Conservation (phyloP, 768 basidiomycete species). For the Lactarius vividus region DNA sequence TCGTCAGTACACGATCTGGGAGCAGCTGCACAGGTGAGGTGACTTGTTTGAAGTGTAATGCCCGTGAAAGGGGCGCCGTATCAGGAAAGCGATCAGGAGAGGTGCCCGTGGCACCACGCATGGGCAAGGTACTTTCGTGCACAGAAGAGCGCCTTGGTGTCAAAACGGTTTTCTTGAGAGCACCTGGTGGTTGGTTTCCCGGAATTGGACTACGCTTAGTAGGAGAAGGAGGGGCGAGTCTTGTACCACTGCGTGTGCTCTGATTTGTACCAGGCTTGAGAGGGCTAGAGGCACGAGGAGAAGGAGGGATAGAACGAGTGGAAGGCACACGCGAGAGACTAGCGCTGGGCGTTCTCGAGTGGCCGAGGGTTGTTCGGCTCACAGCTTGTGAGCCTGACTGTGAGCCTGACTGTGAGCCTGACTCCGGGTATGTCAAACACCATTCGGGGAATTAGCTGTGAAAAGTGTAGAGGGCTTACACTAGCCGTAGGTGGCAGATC, state of each 20-base stretch:
- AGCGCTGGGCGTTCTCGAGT: conserved; percentile 21
- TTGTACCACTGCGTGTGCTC: conserved; percentile 14
- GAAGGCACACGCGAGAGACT: conserved; percentile 21
- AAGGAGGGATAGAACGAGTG: conserved; percentile 23
- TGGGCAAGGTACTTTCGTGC: conserved; percentile 33
- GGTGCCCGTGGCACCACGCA: conserved; percentile 34
- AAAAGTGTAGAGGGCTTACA: conserved; percentile 6
- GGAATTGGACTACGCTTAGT: conserved; percentile 46
- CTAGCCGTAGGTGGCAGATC: not conserved
- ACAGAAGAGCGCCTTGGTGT: conserved; percentile 44
- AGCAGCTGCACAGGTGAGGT: conserved; percentile 34
- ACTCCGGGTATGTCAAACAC: conserved; percentile 12
- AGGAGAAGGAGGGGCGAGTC: conserved; percentile 46
- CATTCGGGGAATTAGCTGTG: not conserved
- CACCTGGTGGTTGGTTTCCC: conserved; percentile 8
- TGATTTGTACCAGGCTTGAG: conserved; percentile 21
- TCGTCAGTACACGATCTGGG: conserved; percentile 16
- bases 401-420: conserved; percentile 5
- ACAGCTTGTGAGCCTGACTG: conserved; percentile 14
- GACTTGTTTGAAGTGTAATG: conserved; percentile 35
- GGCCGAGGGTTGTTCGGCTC: conserved; percentile 11
- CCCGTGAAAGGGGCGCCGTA: conserved; percentile 27
- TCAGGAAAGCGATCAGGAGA: conserved; percentile 35
- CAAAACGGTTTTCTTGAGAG: conserved; percentile 27
- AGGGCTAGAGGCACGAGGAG: conserved; percentile 23